Percentiles rank a stretch among this genome's conserved stretches.
These are phyloP conservation scores for Cyberlindnera euphorbiae DNA, from an alignment of 805 yeast species.

Conservation along the genomic window DNA sequence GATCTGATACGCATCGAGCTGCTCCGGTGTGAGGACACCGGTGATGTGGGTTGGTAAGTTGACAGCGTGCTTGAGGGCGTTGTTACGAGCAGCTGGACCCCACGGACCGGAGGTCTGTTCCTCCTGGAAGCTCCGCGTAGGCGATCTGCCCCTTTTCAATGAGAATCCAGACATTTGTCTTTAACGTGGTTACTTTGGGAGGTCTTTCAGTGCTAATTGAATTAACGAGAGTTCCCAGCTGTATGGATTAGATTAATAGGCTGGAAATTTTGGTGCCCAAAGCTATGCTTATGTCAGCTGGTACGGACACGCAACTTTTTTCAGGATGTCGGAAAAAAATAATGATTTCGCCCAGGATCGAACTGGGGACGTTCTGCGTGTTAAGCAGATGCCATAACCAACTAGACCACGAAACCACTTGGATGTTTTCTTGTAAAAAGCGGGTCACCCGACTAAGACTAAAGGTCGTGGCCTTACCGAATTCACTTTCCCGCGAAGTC, in stretches of 20 bases:
- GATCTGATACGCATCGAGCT: conserved; percentile 67
- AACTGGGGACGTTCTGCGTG: conserved; percentile 99
- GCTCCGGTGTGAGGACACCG: conserved; percentile 65
- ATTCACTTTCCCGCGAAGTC: no score
- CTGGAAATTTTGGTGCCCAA: no score
- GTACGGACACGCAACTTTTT: conserved; percentile 1
- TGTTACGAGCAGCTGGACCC: conserved; percentile 14
- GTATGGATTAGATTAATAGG: no score
- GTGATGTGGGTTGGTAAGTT: conserved; percentile 38
- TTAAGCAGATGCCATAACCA: conserved; percentile 99
- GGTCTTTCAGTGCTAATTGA: neutral
- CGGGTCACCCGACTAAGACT: no score
- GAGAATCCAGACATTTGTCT: conserved; percentile 6
- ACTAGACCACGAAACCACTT: conserved; percentile 95
- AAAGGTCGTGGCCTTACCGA: no score
- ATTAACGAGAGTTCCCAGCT: no score
- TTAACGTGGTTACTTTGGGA: neutral
- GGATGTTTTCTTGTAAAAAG: neutral
- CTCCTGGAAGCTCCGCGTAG: conserved; percentile 1
- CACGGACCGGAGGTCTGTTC: conserved; percentile 7
- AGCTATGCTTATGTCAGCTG: neutral
- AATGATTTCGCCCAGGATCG: conserved; percentile 99
- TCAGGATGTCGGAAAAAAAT: conserved; percentile 5
- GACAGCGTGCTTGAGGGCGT: conserved; percentile 13
- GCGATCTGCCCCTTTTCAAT: conserved; percentile 13